Percentiles rank a stretch among this genome's conserved stretches.
Evolutionary conservation across 371 early-diverging fungal species (phyloP).

Genomic region (Circinella umbellata): DNA sequence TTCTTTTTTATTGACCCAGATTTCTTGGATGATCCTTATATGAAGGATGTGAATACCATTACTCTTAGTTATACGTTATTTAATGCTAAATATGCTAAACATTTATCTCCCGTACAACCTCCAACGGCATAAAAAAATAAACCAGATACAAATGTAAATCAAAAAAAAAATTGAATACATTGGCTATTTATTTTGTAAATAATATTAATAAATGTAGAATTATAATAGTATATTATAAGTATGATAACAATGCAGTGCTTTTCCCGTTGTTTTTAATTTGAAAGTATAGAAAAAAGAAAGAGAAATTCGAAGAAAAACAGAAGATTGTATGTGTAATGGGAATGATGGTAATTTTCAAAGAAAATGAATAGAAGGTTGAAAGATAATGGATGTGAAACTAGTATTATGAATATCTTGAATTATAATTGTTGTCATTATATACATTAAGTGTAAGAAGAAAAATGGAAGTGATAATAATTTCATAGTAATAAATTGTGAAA

Average conservation of each 20-base stretch:
- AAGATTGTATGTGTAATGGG: not conserved
- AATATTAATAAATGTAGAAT: not conserved
- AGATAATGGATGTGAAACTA: not conserved
- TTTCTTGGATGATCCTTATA: slow-evolving; percentile 92
- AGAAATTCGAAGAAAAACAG: too few relatives aligned
- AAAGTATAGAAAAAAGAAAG: too few relatives aligned
- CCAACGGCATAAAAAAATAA: slow-evolving; percentile 5
- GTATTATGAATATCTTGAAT: not conserved
- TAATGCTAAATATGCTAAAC: slow-evolving; percentile 67
- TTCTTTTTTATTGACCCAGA: slow-evolving; percentile 99
- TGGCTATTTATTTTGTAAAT: not conserved
- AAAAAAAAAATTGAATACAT: slow-evolving; percentile 2
- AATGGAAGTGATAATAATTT: too few relatives aligned
- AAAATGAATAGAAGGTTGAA: not conserved
- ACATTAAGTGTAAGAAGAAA: not conserved
- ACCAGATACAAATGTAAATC: not conserved
- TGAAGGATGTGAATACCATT: slow-evolving; percentile 94
- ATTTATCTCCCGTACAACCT: slow-evolving; percentile 28
- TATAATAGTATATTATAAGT: too few relatives aligned
- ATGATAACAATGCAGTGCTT: too few relatives aligned
- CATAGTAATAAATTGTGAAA: not conserved
- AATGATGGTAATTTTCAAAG: too few relatives aligned
- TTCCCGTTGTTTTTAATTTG: too few relatives aligned
- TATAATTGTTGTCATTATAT: not conserved
- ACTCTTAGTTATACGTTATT: slow-evolving; percentile 94